Conservation (phyloP, 2,329 filamentous ascomycete genomes). For the Cadophora sp. region DNA sequence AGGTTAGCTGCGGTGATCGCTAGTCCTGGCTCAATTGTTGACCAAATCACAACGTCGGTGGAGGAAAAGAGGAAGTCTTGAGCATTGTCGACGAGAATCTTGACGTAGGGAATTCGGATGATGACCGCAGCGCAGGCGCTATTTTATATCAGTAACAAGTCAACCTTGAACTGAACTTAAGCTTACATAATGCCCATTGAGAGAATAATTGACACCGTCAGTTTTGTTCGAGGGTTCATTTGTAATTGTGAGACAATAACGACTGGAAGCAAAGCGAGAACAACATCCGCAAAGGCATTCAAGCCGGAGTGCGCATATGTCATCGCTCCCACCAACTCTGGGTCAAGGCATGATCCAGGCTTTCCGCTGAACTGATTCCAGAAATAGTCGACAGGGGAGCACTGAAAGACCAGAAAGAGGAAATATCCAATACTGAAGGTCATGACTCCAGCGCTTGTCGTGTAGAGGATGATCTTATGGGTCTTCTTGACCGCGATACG, state of each 20-base stretch:
- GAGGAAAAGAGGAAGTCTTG: slow-evolving; percentile 40
- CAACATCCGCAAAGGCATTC: slow-evolving; percentile 55
- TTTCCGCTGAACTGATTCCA: slow-evolving; percentile 52
- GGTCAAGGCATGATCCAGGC: slow-evolving; percentile 50
- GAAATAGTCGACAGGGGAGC: slow-evolving; percentile 55
- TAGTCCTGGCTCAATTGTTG: slow-evolving; percentile 37
- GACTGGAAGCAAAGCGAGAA: slow-evolving; percentile 57
- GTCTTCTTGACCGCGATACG: slow-evolving; percentile 47
- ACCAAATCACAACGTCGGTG: slow-evolving; percentile 41
- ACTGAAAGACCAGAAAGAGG: slow-evolving; percentile 58
- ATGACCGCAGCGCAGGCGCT: slow-evolving; percentile 41
- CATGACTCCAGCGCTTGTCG: slow-evolving; percentile 46
- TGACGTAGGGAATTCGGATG: slow-evolving; percentile 41
- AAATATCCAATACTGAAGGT: slow-evolving; percentile 51
- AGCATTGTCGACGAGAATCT: slow-evolving; percentile 26
- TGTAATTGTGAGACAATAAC: slow-evolving; percentile 58
- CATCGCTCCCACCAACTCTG: slow-evolving; percentile 49
- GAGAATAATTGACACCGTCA: slow-evolving; percentile 54
- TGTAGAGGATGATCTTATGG: slow-evolving; percentile 49
- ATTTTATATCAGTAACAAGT: neutral
- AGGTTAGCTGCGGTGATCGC: slow-evolving; percentile 35
- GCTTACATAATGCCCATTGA: slow-evolving; percentile 58
- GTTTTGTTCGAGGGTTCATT: slow-evolving; percentile 55
- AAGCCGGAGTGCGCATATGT: slow-evolving; percentile 56
- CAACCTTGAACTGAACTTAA: neutral